These are phyloP conservation scores for Plasmodium reichenowi DNA, from an alignment of 169 alveolate species.

Conservation along the genomic window DNA sequence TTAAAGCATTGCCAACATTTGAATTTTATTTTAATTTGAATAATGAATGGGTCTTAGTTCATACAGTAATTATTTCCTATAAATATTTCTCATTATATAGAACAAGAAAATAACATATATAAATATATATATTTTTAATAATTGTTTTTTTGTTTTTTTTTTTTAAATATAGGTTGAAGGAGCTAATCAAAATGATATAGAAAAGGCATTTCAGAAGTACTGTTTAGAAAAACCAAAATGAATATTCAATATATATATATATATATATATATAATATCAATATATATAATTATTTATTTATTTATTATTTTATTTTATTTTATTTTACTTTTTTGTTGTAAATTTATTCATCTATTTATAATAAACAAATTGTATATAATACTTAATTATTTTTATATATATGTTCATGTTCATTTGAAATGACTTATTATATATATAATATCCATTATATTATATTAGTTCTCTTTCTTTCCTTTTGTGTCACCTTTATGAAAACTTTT, in stretches of 20 bases:
- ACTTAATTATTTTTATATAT: too few species aligned
- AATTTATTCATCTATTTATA: too few species aligned
- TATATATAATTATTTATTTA: neutral
- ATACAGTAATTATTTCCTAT: conserved; percentile 15
- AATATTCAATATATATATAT: neutral
- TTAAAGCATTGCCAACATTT: conserved; percentile 57
- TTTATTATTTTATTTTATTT: neutral
- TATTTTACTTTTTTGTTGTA: neutral
- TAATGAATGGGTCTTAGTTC: conserved; percentile 43
- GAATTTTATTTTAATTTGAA: conserved; percentile 49
- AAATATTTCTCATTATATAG: neutral
- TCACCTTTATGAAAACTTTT: too few species aligned
- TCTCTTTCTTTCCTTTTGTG: too few species aligned
- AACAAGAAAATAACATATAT: neutral
- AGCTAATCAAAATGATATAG: conserved; percentile 29
- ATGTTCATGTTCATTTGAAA: too few species aligned
- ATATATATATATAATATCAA: neutral
- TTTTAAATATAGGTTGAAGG: conserved; percentile 25
- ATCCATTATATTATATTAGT: too few species aligned
- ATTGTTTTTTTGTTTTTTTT: conserved; percentile 20
- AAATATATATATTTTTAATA: neutral
- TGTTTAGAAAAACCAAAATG: neutral
- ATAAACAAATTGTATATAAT: too few species aligned
- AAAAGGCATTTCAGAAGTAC: conserved; percentile 16
- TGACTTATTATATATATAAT: too few species aligned